phyloP scores from a whole-genome alignment of 2,329 filamentous ascomycete genomes.

The Diaporthe velutina region DNA sequence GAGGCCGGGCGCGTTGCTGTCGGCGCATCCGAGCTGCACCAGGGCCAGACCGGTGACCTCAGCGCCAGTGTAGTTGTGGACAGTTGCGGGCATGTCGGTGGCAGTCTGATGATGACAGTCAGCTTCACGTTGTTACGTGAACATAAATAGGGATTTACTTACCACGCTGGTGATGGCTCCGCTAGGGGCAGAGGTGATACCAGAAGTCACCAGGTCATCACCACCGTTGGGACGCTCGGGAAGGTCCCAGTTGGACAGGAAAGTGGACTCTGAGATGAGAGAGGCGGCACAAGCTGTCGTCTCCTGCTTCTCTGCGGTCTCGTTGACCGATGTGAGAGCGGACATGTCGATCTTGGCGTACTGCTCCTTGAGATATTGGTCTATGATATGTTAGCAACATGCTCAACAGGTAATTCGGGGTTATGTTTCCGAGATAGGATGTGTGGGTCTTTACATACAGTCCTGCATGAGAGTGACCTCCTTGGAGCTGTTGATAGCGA shows the following conservation, averaged over 20 bases:
- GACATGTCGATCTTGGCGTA: conserved; percentile 79
- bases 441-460: conserved; percentile 48
- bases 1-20: conserved; percentile 39
- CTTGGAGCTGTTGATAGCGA: conserved; percentile 67
- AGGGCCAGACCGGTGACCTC: conserved; percentile 37
- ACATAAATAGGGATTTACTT: neutral
- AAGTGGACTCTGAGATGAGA: conserved; percentile 75
- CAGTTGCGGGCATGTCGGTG: conserved; percentile 39
- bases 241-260: conserved; percentile 81
- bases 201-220: conserved; percentile 78
- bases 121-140: neutral
- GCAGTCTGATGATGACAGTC: conserved; percentile 21
- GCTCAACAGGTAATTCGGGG: no score
- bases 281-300: conserved; percentile 72
- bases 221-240: conserved; percentile 75
- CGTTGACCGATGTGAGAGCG: conserved; percentile 71
- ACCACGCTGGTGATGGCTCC: conserved; percentile 65
- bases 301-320: conserved; percentile 63
- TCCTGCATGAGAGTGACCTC: conserved; percentile 70
- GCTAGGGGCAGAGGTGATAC: conserved; percentile 71
- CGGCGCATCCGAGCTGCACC: conserved; percentile 33
- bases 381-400: conserved; percentile 3
- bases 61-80: conserved; percentile 39
- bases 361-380: conserved; percentile 76
- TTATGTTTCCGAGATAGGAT: conserved; percentile 47